Evolutionary conservation across 331 rosid species (phyloP), one percentile per base, ranked within the genome.

Genomic region (Phaseolus coccineus): DNA sequence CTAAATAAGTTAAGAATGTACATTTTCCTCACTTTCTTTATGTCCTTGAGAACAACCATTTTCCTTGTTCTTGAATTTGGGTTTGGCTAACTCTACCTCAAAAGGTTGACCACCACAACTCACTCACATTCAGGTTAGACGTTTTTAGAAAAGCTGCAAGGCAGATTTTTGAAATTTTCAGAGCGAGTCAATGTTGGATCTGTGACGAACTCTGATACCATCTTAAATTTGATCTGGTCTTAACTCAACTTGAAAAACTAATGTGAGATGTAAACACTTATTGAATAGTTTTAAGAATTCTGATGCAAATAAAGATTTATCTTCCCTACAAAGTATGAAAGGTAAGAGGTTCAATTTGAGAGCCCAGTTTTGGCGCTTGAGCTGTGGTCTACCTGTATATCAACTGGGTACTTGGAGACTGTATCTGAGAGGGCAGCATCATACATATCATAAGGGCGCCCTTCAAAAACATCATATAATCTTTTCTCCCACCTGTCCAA

Each of bases 341-440:
- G 40, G 5, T 80, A 12, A 15, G 40, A 37, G 3, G 56, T 35
- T 57, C 1, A 64, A 62, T 51, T 27, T 27, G 24, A 79, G 0
- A 64, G 0, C 52, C 15, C 16, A 44, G 48, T 66, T 46, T 35
- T 31, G 3, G 63, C 57, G 48, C 33, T 50, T 51, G 68, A 50
- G 30, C 40, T 40, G 68, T 58, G 30, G n/a, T 27, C 0, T 90
- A 94, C 98, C 97, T 92, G 98, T 47, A 95, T 90, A 73, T 92
- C 97, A 63, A 95, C 97, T 0, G 96, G 97, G 85, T 84, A 95
- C 73, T 82, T 95, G 13, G 94, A 48, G 71, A 95, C 97, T 0
- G 97, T 90, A 81, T 95, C 89, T 3, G 98, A 91, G 12, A 92
- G 91, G 51, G 98, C 97, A 85, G 98, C 98, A 84, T 95, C 98